Base-by-base conservation (phyloP, 768 basidiomycete species). In the Pulveroboletus ravenelii region DNA sequence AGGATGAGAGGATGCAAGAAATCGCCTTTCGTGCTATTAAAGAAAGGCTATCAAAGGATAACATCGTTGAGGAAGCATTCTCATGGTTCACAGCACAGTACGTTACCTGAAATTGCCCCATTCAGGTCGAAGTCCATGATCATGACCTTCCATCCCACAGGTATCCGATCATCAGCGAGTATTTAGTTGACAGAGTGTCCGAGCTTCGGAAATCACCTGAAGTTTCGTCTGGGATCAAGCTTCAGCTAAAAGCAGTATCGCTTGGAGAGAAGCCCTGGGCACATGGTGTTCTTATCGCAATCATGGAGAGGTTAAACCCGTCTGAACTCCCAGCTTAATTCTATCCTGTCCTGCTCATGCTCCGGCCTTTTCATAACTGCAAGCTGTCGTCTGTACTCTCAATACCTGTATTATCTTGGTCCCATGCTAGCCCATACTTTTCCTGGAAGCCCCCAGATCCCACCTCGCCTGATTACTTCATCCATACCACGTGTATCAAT, bases 381-480 rank as follows among this genome's bases (percentile, higher is more conserved):
- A 34, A 10, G 35, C 20, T 40, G 27, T 45, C 18, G 25, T 48
- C 42, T 48, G 48, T 27, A 30, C 37, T 41, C 29, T 38, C 32
- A 45, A 40, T 17, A 9, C 12, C 12, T 54, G 51, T 57, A 45
- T 49, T 20, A 61, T 37, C 35, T 57, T 36, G 43, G 45, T 30
- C 59, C 55, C 48, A 39, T 55, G 30, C 50, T 55, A 29, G 47
- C 45, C 78, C 78, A 91, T 30, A 89, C 72, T 50, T 82, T 75
- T 17, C 87, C 89, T 36, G 85, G 73, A 47, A 91, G 62, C 5
- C 86, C 81, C 48, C 88, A 74, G 9, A 78, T 69, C 6, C 89
- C 88, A 4, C 89, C 89, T 14, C 89, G 74, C 41, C 89, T 74
- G 54, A 81, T 79, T 34, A 81, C 74, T 62, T 91, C 87, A 57